Evolutionary conservation across 208 protist genomes (phyloP).

Genomic region (Blastocrithidia nonstop): DNA sequence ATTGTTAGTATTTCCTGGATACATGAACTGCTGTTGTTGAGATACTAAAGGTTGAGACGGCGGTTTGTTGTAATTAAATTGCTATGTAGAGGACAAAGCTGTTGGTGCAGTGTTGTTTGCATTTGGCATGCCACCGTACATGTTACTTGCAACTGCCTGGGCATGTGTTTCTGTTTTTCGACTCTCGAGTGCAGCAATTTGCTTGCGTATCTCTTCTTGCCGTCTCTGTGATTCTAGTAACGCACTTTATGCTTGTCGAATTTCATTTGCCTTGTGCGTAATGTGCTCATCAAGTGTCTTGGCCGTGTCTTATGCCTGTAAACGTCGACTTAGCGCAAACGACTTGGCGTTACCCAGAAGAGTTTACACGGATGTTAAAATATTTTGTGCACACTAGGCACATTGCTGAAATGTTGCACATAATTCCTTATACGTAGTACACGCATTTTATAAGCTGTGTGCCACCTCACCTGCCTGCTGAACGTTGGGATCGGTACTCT

Average conservation of each 20-base stretch:
- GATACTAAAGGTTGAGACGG: too few relatives aligned
- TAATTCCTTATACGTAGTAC: constrained; percentile 27
- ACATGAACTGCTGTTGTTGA: too few relatives aligned
- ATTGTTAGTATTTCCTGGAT: too few relatives aligned
- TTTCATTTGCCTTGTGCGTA: constrained; percentile 45
- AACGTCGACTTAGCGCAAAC: constrained; percentile 32
- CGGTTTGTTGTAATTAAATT: too few relatives aligned
- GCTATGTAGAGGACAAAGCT: too few relatives aligned
- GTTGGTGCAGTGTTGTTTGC: too few relatives aligned
- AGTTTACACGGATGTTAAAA: constrained; percentile 30
- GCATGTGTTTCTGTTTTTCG: too few relatives aligned
- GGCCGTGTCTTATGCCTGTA: constrained; percentile 42
- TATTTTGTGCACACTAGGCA: constrained; percentile 20
- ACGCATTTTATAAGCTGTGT: constrained; percentile 57
- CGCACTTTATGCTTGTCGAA: constrained; percentile 20
- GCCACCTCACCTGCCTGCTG: constrained; percentile 60
- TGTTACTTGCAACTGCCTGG: too few relatives aligned
- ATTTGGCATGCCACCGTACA: too few relatives aligned
- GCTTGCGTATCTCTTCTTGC: constrained; percentile 15
- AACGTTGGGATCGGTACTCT: constrained; percentile 53
- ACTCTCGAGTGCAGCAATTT: constrained; percentile 11
- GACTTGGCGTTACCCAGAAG: constrained; percentile 36
- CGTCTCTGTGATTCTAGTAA: constrained; percentile 25
- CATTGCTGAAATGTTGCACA: constrained; percentile 28
- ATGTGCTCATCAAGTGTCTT: constrained; percentile 49